Percentiles rank a stretch among this genome's conserved stretches.
Conservation (phyloP, 495 filamentous ascomycete genomes). For the Diplogelasinospora grovesii region DNA sequence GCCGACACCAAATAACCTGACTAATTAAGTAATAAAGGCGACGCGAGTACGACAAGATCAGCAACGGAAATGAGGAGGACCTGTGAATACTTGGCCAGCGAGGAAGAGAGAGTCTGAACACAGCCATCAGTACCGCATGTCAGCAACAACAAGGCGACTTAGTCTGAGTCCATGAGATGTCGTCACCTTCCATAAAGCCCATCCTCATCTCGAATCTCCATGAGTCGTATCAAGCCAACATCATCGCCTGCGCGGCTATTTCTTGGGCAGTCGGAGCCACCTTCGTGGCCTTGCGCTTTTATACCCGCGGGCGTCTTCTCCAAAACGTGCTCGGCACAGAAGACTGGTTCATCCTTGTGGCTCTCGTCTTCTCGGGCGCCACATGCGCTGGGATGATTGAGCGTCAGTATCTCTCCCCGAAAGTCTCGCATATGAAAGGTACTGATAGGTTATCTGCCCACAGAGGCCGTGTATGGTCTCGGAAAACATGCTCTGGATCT, state of each 20-base stretch:
- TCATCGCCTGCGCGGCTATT: slow-evolving; percentile 20
- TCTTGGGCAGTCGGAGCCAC: slow-evolving; percentile 13
- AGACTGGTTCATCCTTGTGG: slow-evolving; percentile 21
- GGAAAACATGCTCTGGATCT: slow-evolving; percentile 18
- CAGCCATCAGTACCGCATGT: neutral
- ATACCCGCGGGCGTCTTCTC: slow-evolving; percentile 14
- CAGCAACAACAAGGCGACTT: neutral
- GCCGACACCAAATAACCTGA: no score
- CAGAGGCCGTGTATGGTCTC: slow-evolving; percentile 17
- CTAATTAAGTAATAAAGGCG: no score
- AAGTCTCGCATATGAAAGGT: neutral
- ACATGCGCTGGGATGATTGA: slow-evolving; percentile 15
- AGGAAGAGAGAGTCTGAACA: neutral
- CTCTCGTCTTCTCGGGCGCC: slow-evolving; percentile 15
- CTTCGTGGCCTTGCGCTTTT: slow-evolving; percentile 21
- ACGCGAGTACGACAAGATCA: no score
- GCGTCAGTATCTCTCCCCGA: slow-evolving; percentile 6
- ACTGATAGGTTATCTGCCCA: neutral
- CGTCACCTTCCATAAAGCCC: neutral
- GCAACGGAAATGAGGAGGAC: no score
- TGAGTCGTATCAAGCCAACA: slow-evolving; percentile 15
- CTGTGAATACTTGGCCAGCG: no score
- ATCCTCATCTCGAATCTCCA: slow-evolving; percentile 11
- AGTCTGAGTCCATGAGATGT: neutral
- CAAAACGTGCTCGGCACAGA: slow-evolving; percentile 15